These are phyloP conservation scores for Pisolithus albus DNA, from an alignment of 768 basidiomycete genomes.

Conservation along the genomic window DNA sequence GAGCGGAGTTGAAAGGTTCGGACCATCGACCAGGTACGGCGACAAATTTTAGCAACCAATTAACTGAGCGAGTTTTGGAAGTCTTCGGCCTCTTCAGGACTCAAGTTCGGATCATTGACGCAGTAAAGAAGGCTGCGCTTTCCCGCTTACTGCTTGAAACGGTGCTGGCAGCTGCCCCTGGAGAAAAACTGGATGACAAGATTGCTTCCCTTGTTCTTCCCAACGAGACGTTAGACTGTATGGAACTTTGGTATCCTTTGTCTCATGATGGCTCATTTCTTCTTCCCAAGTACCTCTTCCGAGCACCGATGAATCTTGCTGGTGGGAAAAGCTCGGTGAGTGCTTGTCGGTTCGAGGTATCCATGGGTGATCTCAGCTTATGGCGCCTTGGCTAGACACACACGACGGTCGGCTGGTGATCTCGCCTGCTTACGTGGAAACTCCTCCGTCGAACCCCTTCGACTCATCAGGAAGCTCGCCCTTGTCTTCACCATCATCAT, in stretches of 20 bases:
- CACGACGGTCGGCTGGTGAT: slow-evolving; percentile 14
- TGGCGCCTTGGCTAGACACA: slow-evolving; percentile 10
- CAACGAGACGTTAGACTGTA: slow-evolving; percentile 31
- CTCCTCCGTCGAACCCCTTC: slow-evolving; percentile 58
- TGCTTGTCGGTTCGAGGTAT: not conserved
- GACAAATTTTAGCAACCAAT: not conserved
- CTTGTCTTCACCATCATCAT: slow-evolving; percentile 68
- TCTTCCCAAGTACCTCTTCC: slow-evolving; percentile 66
- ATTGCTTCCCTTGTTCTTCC: slow-evolving; percentile 52
- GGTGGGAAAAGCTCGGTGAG: slow-evolving; percentile 76
- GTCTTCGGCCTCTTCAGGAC: slow-evolving; percentile 83
- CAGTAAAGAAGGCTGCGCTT: slow-evolving; percentile 62
- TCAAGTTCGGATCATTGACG: slow-evolving; percentile 73
- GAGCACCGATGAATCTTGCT: slow-evolving; percentile 66
- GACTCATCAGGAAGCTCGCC: slow-evolving; percentile 62
- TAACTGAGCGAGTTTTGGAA: slow-evolving; percentile 20
- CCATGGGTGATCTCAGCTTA: not conserved
- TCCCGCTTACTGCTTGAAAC: slow-evolving; percentile 62
- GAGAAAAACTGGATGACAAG: slow-evolving; percentile 67
- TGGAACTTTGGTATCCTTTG: slow-evolving; percentile 1
- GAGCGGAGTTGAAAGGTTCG: slow-evolving; percentile 83
- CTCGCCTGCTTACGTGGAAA: slow-evolving; percentile 37
- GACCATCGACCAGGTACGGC: slow-evolving; percentile 86
- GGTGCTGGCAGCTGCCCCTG: slow-evolving; percentile 53
- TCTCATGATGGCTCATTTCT: slow-evolving; percentile 3